Evolutionary conservation across 176 grass and related monocot species (phyloP), one percentile per base, ranked within the genome.

Genomic region (Musa schizocarpa): DNA sequence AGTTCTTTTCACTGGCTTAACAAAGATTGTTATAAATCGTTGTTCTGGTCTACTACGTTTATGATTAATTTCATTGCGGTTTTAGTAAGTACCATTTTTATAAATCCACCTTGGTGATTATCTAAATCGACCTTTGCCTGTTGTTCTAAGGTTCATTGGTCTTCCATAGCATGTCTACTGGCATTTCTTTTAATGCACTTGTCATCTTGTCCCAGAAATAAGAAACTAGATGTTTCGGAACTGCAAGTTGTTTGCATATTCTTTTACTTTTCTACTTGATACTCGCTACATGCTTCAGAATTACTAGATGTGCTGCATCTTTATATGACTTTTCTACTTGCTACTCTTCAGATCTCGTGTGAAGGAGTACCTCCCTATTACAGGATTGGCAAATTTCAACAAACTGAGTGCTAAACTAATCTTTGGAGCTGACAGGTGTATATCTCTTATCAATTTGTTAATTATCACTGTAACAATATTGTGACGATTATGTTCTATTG

Each of bases 391-490:
- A 1, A 91, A 99, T 21, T 99, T 94, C 83, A 99, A 99, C 25
- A 99, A 94, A 71, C 79, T 99, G 51, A 99, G 96, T 73, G 96
- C 96, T 74, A 94, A 89, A 78, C 90, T 99, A 78, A 99, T 99
- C 27, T 94, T 99, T 69, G 96, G 96, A 78, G 78, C 91, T 59
- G 86, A 92, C 76, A 99, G 96, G 96, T 99, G 57, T 16, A 81
- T 86, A 79, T 74, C 2, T 8, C 52, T 52, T 43, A 59, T 74
- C 71, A 0, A 59, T 76, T 57, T 57, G 53, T 17, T 6, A 6
- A 6, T 43, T 43, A 43, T 43, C 34, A 43, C 34, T 6, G 34
- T 43, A 43, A 43, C 34, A 29, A 29, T 29, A 29, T 29, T 29
- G 29, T 29, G 29, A 29, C 2, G 29, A 29, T 29, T 29, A 29